Percentiles rank a stretch among this genome's conserved stretches.
phyloP scores from a whole-genome alignment of 2,329 filamentous ascomycete genomes.

The Pseudogymnoascus verrucosus region DNA sequence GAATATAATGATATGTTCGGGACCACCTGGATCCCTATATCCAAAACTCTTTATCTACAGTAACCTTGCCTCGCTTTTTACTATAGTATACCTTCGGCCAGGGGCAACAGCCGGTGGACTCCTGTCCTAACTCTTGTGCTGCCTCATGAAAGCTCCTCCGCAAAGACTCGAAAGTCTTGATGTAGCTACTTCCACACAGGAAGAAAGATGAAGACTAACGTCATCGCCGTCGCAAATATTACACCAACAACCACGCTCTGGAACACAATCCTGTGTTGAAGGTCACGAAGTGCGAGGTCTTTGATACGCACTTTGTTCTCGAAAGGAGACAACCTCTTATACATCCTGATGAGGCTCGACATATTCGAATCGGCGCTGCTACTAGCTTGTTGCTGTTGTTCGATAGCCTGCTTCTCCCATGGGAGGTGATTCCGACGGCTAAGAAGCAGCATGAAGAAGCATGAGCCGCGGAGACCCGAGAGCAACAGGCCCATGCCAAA shows the following conservation, averaged over 20 bases:
- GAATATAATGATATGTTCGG: neutral
- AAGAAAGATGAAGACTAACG: slow-evolving; percentile 13
- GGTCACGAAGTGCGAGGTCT: neutral
- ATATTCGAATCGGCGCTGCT: neutral
- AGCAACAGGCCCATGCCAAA: slow-evolving; percentile 36
- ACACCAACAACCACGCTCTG: neutral
- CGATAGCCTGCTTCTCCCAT: slow-evolving; percentile 32
- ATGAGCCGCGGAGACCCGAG: slow-evolving; percentile 38
- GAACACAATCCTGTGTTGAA: neutral
- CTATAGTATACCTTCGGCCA: neutral
- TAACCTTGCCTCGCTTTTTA: neutral
- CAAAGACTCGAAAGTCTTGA: too few species aligned
- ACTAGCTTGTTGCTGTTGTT: slow-evolving; percentile 22
- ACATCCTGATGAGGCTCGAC: neutral
- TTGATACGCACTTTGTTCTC: neutral
- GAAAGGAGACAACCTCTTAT: neutral
- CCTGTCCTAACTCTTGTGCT: neutral
- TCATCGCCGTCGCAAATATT: neutral
- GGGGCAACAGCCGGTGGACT: neutral
- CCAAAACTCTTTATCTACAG: neutral
- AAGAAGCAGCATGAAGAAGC: slow-evolving; percentile 41
- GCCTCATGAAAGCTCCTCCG: too few species aligned
- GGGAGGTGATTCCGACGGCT: slow-evolving; percentile 38
- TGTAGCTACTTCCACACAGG: neutral
- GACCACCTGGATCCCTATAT: neutral